Percentiles rank a stretch among this genome's conserved stretches.
Conservation (phyloP, 768 basidiomycete genomes). For the Termitomyces sp. region DNA sequence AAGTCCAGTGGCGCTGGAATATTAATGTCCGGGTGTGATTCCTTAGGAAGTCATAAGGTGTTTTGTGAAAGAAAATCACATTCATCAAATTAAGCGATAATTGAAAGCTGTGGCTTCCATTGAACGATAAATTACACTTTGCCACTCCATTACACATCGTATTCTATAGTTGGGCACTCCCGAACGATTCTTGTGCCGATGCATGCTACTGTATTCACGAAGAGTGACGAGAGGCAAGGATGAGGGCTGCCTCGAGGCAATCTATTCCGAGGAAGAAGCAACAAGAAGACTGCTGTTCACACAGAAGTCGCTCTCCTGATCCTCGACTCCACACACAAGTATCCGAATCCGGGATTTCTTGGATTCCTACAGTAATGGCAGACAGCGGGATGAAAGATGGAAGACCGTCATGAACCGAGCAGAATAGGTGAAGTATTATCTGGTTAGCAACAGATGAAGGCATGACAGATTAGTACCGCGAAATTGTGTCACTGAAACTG, state of each 20-base stretch:
- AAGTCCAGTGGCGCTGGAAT: not conserved
- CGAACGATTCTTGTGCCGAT: not conserved
- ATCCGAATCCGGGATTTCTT: constrained; percentile 1
- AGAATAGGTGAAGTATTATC: not conserved
- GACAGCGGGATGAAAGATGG: not conserved
- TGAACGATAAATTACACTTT: not conserved
- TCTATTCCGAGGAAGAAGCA: not conserved
- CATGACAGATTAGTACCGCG: not conserved
- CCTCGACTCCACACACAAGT: not conserved
- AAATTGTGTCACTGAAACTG: not conserved
- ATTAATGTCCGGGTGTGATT: constrained; percentile 1
- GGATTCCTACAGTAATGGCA: not conserved
- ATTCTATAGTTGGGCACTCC: not conserved
- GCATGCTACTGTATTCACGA: not conserved
- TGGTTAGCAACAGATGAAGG: not conserved
- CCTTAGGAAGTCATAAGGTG: not conserved
- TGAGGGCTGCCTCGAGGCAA: not conserved
- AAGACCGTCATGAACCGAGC: not conserved
- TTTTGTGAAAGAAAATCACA: not conserved
- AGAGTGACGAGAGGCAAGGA: not conserved
- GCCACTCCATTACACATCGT: not conserved
- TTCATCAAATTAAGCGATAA: not conserved
- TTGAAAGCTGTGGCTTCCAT: not conserved
- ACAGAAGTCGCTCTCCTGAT: not conserved
- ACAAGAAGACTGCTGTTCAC: not conserved